These are phyloP conservation scores for Yamadazyma dendronema DNA, from an alignment of 1,139 yeast species.

Conservation along the genomic window DNA sequence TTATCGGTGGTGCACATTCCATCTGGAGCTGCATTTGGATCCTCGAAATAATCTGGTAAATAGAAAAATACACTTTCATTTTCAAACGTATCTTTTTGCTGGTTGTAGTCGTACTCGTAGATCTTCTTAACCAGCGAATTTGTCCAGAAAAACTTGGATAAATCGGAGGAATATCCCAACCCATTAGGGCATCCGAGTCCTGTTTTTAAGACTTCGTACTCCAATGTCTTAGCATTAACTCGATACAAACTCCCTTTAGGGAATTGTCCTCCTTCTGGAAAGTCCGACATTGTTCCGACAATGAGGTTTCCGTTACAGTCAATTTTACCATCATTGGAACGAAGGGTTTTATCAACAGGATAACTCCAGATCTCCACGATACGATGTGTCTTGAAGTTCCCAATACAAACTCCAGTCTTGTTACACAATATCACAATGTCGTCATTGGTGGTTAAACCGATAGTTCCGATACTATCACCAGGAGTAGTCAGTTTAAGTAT, in stretches of 20 bases:
- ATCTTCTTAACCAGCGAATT: conserved; percentile 63
- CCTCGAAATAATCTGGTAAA: conserved; percentile 27
- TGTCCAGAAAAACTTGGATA: conserved; percentile 61
- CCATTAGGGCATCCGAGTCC: conserved; percentile 67
- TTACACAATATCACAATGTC: conserved; percentile 50
- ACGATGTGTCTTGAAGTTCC: conserved; percentile 39
- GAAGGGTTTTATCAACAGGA: conserved; percentile 39
- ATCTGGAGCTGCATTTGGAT: conserved; percentile 66
- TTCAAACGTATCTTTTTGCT: conserved; percentile 39
- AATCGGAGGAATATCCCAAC: conserved; percentile 62
- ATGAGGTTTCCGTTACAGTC: conserved; percentile 69
- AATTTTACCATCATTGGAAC: conserved; percentile 74
- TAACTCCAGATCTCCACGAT: conserved; percentile 47
- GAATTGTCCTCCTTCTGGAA: conserved; percentile 18
- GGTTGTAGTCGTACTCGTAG: conserved; percentile 62
- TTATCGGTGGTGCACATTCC: conserved; percentile 66
- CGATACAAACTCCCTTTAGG: conserved; percentile 47
- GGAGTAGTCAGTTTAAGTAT: conserved; percentile 34
- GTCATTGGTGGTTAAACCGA: conserved; percentile 53
- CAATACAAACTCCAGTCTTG: conserved; percentile 55
- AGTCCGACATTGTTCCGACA: conserved; percentile 74
- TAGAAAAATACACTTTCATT: conserved; percentile 45
- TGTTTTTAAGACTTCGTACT: conserved; percentile 31
- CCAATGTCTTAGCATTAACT: conserved; percentile 33
- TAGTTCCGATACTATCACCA: conserved; percentile 55